A percentile compares a stretch with the other conserved stretches of the same genome.
Conservation (phyloP, 768 basidiomycete genomes). For the Tylopilus vinaceipallidus region DNA sequence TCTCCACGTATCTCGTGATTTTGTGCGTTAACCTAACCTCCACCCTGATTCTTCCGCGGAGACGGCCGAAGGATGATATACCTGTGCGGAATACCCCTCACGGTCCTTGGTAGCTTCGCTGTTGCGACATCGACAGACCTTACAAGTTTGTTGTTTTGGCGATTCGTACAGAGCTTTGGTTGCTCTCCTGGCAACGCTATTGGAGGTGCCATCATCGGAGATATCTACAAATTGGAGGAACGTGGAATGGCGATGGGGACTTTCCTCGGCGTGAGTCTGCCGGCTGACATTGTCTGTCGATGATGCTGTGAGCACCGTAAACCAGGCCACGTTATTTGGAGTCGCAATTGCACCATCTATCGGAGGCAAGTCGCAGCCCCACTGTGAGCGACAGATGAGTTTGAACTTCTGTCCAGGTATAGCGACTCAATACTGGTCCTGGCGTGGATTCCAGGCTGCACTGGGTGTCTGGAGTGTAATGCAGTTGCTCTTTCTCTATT, state of each 20-base stretch:
- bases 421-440: constrained; percentile 59
- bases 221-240: constrained; percentile 66
- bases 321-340: constrained; percentile 50
- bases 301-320: too few relatives aligned
- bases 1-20: background rate
- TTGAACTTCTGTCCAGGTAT: constrained; percentile 36
- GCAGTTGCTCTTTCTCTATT: constrained; percentile 38
- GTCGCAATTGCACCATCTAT: constrained; percentile 58
- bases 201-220: constrained; percentile 60
- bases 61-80: constrained; percentile 68
- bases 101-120: constrained; percentile 57
- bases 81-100: constrained; percentile 55
- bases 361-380: constrained; percentile 43
- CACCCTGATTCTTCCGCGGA: constrained; percentile 23
- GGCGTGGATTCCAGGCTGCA: constrained; percentile 56
- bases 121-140: constrained; percentile 48
- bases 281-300: too few relatives aligned
- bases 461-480: constrained; percentile 42
- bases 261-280: constrained; percentile 52
- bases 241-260: constrained; percentile 59
- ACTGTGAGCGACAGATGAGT: too few relatives aligned
- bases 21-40: background rate
- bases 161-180: constrained; percentile 67
- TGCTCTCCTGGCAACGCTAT: constrained; percentile 54
- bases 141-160: constrained; percentile 50